phyloP scores from a whole-genome alignment of 306 rosid species.

The Phaseolus lunatus region DNA sequence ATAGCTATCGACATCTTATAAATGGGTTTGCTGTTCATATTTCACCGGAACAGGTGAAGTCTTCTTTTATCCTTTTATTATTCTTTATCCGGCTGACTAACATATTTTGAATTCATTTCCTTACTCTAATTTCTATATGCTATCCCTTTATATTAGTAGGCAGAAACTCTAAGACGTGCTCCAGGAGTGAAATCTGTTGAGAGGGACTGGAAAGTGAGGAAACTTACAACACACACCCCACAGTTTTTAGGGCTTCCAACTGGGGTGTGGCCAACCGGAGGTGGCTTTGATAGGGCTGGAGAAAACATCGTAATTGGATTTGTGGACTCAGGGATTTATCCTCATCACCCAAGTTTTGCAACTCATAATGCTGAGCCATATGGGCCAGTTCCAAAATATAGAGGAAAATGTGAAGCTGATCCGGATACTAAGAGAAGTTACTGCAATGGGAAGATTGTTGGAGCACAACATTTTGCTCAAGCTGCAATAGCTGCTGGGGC shows the following conservation, averaged over 20 bases:
- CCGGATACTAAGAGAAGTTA: conserved; percentile 80
- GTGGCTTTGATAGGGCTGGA: conserved; percentile 98
- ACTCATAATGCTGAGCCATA: conserved; percentile 71
- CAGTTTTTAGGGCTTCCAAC: conserved; percentile 99
- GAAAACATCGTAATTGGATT: conserved; percentile 97
- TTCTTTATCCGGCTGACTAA: background rate
- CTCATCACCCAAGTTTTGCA: conserved; percentile 94
- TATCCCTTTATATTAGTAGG: conserved; percentile 81
- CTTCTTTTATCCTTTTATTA: conserved; percentile 46
- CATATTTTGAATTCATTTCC: conserved; percentile 38
- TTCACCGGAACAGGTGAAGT: conserved; percentile 92
- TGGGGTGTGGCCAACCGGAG: conserved; percentile 99
- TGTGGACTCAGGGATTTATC: conserved; percentile 95
- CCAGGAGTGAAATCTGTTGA: conserved; percentile 90
- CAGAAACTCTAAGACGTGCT: conserved; percentile 84
- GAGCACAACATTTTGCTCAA: conserved; percentile 98
- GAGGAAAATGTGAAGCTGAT: conserved; percentile 95
- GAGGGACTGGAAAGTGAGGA: conserved; percentile 96
- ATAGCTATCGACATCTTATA: conserved; percentile 93
- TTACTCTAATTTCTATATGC: conserved; percentile 51
- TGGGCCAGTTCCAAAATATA: conserved; percentile 82
- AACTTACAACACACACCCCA: conserved; percentile 96
- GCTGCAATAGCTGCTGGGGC: conserved; percentile 98
- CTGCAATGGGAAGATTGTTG: conserved; percentile 97
- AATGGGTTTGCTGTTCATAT: conserved; percentile 97